phyloP scores from a whole-genome alignment of 306 rosid genomes.

The Prunus fruticosa region DNA sequence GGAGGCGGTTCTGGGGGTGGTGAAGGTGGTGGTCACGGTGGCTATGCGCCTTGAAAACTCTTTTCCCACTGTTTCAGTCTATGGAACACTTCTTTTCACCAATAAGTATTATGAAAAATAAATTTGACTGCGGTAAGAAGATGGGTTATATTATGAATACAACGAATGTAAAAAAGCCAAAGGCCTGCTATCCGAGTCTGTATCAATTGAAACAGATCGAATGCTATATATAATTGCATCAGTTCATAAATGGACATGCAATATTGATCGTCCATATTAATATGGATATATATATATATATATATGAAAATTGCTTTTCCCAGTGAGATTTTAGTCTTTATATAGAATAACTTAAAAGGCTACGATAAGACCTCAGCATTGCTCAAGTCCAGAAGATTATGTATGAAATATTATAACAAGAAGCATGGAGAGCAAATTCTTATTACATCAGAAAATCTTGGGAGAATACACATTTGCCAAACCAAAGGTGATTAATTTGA shows the following conservation, averaged over 20 bases:
- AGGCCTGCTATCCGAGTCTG: neutral
- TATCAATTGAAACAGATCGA: neutral
- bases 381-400: neutral
- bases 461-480: neutral
- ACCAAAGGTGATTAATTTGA: neutral
- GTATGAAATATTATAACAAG: neutral
- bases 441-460: neutral
- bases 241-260: too few species aligned
- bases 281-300: too few species aligned
- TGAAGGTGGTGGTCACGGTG: slow-evolving; percentile 60
- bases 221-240: neutral
- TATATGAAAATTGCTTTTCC: too few species aligned
- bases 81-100: neutral
- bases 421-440: neutral
- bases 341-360: too few species aligned
- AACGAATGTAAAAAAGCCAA: neutral
- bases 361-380: too few species aligned
- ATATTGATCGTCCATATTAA: too few species aligned
- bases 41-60: slow-evolving; percentile 46
- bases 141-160: neutral
- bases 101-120: neutral
- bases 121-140: neutral
- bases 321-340: too few species aligned
- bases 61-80: neutral
- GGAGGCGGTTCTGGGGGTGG: slow-evolving; percentile 42